These are phyloP conservation scores for Globisporangium apiculatum DNA, from an alignment of 352 stramenopile genomes.

Conservation along the genomic window DNA sequence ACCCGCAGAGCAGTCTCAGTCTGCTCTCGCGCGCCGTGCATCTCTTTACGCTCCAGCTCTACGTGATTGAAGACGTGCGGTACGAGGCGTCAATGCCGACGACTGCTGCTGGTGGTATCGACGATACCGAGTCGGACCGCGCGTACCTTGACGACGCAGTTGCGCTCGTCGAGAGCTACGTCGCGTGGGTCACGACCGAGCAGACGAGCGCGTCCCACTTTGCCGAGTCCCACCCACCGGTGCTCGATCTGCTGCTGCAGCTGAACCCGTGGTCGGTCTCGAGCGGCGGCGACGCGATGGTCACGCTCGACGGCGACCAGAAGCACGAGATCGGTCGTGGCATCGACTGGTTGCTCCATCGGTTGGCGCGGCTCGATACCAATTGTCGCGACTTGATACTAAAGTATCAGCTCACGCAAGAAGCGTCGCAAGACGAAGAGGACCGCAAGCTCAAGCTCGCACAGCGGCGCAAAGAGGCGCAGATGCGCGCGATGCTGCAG, in stretches of 20 bases:
- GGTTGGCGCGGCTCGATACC: conserved; percentile 40
- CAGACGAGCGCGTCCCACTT: conserved; percentile 29
- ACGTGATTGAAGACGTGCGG: conserved; percentile 70
- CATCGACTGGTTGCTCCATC: conserved; percentile 73
- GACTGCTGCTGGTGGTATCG: not conserved
- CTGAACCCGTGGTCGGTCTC: conserved; percentile 68
- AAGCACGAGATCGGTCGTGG: conserved; percentile 79
- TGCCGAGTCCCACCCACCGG: conserved; percentile 23
- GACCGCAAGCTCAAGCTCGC: conserved; percentile 53
- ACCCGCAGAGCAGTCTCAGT: conserved; percentile 55
- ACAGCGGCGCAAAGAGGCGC: conserved; percentile 59
- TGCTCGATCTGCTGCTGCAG: conserved; percentile 58
- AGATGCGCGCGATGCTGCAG: conserved; percentile 65
- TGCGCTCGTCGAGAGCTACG: conserved; percentile 40
- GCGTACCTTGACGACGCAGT: conserved; percentile 38
- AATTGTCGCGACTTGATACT: conserved; percentile 40
- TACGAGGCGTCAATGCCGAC: conserved; percentile 50
- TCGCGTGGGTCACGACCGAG: conserved; percentile 45
- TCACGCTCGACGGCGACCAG: conserved; percentile 68
- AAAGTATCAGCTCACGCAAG: conserved; percentile 47
- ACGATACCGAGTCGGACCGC: conserved; percentile 29
- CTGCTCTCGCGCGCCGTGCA: conserved; percentile 66
- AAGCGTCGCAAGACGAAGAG: conserved; percentile 60
- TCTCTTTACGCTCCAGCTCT: conserved; percentile 76
- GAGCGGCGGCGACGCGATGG: conserved; percentile 40